These are phyloP conservation scores for Amanita brunnescens DNA, from an alignment of 768 basidiomycete genomes.

Conservation along the genomic window DNA sequence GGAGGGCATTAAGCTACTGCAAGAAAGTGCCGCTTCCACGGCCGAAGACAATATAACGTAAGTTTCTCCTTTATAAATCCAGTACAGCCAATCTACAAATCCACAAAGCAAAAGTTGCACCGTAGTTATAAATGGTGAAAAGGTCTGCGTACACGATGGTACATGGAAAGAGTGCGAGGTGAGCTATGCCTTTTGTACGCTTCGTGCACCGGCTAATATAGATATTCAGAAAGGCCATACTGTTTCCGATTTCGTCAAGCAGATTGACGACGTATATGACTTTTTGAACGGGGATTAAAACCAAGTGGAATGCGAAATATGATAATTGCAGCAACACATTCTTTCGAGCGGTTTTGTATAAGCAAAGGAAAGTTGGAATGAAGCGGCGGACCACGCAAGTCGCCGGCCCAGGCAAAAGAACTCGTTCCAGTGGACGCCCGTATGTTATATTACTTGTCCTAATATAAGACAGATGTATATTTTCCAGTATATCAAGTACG, in stretches of 20 bases:
- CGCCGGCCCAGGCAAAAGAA: no score
- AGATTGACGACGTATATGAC: constrained; percentile 69
- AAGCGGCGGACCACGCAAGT: no score
- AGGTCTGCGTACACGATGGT: constrained; percentile 69
- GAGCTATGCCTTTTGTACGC: constrained; percentile 12
- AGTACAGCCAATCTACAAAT: neutral
- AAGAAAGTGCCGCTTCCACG: constrained; percentile 44
- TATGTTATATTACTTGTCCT: no score
- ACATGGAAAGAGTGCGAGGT: constrained; percentile 79
- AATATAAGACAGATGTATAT: no score
- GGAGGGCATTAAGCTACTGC: constrained; percentile 57
- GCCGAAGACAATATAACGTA: constrained; percentile 51
- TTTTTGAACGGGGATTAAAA: constrained; percentile 40
- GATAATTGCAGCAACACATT: no score
- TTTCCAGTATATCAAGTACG: no score
- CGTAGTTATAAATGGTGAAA: constrained; percentile 59
- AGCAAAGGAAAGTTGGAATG: no score
- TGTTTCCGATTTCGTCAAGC: constrained; percentile 62
- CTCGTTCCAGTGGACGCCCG: no score
- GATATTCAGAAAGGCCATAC: constrained; percentile 59
- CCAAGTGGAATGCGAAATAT: no score
- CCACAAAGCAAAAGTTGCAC: constrained; percentile 76
- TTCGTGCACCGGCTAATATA: constrained; percentile 9
- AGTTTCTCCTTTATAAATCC: neutral
- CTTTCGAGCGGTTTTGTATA: no score